A percentile compares a stretch with the other conserved stretches of the same genome.
Conservation (phyloP, 805 yeast species). For the Lipomyces chichibuensis region DNA sequence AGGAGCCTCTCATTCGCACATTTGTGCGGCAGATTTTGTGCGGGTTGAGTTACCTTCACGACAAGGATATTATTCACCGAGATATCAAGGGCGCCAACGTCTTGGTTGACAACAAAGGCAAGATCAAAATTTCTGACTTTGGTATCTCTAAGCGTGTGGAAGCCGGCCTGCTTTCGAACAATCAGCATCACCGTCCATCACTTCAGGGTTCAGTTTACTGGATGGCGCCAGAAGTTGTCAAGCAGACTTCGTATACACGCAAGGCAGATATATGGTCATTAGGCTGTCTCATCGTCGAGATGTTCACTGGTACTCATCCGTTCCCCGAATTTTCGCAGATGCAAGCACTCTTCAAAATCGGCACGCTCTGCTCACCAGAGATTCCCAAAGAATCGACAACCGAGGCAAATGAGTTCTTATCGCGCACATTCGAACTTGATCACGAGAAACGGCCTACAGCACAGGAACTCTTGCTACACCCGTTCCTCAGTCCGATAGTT, state of each 20-base stretch:
- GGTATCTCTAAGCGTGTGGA: constrained; percentile 76
- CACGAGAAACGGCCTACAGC: constrained; percentile 76
- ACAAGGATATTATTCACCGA: constrained; percentile 75
- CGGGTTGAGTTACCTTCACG: constrained; percentile 75
- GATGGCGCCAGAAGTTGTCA: constrained; percentile 99
- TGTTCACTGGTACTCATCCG: constrained; percentile 96
- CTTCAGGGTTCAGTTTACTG: constrained; percentile 94
- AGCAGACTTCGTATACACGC: constrained; percentile 85
- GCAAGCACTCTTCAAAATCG: constrained; percentile 96
- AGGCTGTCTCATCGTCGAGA: constrained; percentile 90
- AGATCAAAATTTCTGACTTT: constrained; percentile 83
- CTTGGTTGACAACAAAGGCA: constrained; percentile 75
- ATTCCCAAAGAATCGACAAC: constrained; percentile 68
- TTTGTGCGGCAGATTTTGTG: constrained; percentile 75
- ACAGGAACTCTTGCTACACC: constrained; percentile 63
- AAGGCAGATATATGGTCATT: constrained; percentile 98
- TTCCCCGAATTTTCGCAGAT: constrained; percentile 92
- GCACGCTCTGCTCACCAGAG: constrained; percentile 75
- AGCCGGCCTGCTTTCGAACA: constrained; percentile 51
- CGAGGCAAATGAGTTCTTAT: constrained; percentile 68
- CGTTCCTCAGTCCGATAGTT: constrained; percentile 47
- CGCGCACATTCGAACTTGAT: constrained; percentile 72
- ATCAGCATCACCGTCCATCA: constrained; percentile 65
- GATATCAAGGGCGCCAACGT: constrained; percentile 91
- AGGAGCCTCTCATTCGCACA: constrained; percentile 71